phyloP scores from a whole-genome alignment of 2,329 filamentous ascomycete genomes.

The Mycosphaerella sp. region DNA sequence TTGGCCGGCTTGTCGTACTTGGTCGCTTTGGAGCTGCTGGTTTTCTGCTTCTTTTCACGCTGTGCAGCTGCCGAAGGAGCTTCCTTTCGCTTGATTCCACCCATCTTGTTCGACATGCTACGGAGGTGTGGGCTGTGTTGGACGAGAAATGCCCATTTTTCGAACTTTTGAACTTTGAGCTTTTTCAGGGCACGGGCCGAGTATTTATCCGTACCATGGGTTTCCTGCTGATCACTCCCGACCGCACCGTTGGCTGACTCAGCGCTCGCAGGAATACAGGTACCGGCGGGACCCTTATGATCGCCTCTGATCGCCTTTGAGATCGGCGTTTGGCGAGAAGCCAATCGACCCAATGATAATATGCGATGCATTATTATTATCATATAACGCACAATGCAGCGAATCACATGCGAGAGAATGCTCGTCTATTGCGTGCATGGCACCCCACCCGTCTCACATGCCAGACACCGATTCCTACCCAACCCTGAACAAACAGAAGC shows the following conservation, averaged over 20 bases:
- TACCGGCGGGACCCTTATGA: not conserved
- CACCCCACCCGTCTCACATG: not conserved
- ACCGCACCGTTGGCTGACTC: not conserved
- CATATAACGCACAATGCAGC: not conserved
- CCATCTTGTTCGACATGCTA: conserved; percentile 25
- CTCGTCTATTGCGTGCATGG: not conserved
- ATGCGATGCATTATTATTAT: not conserved
- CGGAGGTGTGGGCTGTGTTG: not conserved
- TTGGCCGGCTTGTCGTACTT: conserved; percentile 25
- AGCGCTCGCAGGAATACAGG: not conserved
- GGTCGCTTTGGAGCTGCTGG: conserved; percentile 21
- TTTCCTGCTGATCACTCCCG: no score
- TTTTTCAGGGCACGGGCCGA: not conserved
- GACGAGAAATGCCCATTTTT: not conserved
- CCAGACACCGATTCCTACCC: not conserved
- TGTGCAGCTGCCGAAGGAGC: conserved; percentile 27
- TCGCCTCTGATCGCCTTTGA: not conserved
- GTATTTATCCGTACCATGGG: not conserved
- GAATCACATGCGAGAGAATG: not conserved
- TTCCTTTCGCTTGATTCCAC: conserved; percentile 37
- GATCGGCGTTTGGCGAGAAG: not conserved
- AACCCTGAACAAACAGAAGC: not conserved
- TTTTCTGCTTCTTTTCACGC: conserved; percentile 37
- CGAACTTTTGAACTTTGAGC: not conserved
- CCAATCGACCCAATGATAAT: not conserved